Base-by-base conservation (phyloP, 805 yeast species). In the Torulaspora gathmanii region DNA sequence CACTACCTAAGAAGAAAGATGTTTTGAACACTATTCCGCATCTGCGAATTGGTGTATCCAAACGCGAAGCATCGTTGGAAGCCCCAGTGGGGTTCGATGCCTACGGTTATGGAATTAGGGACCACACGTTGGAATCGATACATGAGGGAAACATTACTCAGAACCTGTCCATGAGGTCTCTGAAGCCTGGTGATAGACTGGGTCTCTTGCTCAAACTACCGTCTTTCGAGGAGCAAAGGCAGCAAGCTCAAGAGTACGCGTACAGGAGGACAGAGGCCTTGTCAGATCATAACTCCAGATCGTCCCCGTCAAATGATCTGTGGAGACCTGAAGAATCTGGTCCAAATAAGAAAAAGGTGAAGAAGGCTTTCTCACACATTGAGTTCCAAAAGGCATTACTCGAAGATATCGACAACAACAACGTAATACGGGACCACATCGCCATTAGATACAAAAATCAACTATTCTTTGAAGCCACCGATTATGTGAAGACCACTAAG, bases 31-130 rank as follows among this genome's bases (percentile, higher is more conserved):
- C 56, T 4, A 50, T 56, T 4, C 57, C 66, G 1, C 91, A 90
- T 62, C 88, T 93, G 1, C 68, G 99, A 23, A 60, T 90, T 23
- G 99, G 99, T 0, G 60, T 91, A 29, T 83, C 83, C 0, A 70
- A 98, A 42, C 74, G 88, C 50, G 98, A 91, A 58, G 93, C 96
- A 2, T 78, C 88, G 40, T 65, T 90, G 35, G 97, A 91, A 54
- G 95, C 95, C 0, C 98, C 99, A 0, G 93, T 90, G 5, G 99
- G 99, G 2, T 87, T 79, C 57, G 98, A 93, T 64, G 91, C 89
- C 0, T 93, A 89, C 67, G 91, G 96, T 0, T 91, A 93, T 64
- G 97, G 96, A 2, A 58, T 93, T 2, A 73, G 97, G 47, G 97
- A 91, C 65, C 74, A 75, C 29, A 72, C 75, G 5, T 90, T 95